A percentile compares a stretch with the other conserved stretches of the same genome.
Evolutionary conservation across 805 yeast genomes (phyloP).

Genomic region (Schizosaccharomyces japonicus): DNA sequence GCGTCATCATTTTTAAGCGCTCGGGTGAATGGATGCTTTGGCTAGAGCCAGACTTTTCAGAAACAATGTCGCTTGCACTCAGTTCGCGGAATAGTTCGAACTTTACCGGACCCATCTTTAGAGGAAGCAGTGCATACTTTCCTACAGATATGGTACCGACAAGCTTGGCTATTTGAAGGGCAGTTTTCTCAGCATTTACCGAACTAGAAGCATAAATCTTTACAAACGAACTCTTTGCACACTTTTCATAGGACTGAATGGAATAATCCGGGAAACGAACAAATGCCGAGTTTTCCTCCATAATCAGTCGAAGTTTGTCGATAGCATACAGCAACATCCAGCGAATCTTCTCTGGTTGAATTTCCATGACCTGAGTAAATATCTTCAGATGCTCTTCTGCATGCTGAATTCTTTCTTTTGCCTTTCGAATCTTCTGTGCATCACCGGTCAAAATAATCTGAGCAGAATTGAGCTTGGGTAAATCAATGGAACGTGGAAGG

Average conservation of each 20-base stretch:
- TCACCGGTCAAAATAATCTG: neutral
- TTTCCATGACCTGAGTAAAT: neutral
- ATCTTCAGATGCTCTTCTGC: conserved; percentile 2
- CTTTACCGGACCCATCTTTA: neutral
- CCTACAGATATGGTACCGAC: no score
- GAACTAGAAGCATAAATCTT: neutral
- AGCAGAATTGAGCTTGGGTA: neutral
- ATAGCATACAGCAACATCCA: neutral
- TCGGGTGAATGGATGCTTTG: neutral
- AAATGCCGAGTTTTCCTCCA: conserved; percentile 2
- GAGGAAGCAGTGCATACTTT: neutral
- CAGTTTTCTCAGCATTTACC: neutral
- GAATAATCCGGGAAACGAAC: neutral
- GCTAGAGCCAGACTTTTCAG: neutral
- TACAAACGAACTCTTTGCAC: neutral
- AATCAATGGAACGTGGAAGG: neutral
- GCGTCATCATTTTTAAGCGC: neutral
- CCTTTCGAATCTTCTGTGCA: neutral
- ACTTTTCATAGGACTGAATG: neutral
- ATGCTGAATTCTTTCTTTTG: neutral
- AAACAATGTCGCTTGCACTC: neutral
- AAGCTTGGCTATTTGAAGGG: neutral
- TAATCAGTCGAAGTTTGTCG: neutral
- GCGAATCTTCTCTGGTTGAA: neutral
- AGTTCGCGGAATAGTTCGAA: neutral